Evolutionary conservation across 306 rosid species (phyloP).

Genomic region (Citrullus mucosospermus): DNA sequence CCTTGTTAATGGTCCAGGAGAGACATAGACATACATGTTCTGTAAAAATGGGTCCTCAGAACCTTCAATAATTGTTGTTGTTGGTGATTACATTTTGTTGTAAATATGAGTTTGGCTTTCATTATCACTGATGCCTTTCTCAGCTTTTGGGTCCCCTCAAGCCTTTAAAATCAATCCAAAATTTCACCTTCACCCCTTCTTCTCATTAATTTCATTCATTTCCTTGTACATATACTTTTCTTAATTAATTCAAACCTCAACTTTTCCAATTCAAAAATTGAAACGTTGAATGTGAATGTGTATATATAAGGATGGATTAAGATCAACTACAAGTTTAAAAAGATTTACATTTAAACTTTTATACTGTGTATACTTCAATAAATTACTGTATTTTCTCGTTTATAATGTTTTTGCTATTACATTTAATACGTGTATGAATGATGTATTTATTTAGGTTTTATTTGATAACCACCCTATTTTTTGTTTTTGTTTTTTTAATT

Average conservation of each 20-base stretch:
- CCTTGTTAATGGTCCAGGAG: slow-evolving; percentile 5
- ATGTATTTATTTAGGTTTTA: too few species aligned
- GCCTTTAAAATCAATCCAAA: slow-evolving; percentile 28
- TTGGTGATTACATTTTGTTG: slow-evolving; percentile 8
- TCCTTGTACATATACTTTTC: neutral
- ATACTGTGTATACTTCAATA: too few species aligned
- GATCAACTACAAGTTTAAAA: too few species aligned
- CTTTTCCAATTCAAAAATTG: too few species aligned
- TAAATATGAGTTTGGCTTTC: slow-evolving; percentile 24
- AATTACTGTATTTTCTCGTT: too few species aligned
- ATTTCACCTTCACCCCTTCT: slow-evolving; percentile 7
- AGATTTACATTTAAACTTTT: too few species aligned
- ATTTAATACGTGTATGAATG: too few species aligned
- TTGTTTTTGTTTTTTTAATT: too few species aligned
- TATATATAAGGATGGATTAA: too few species aligned
- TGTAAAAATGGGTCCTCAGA: slow-evolving; percentile 14
- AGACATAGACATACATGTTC: slow-evolving; percentile 13
- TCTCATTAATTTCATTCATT: neutral
- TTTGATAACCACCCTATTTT: too few species aligned
- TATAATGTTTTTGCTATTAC: too few species aligned
- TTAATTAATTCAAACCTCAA: neutral
- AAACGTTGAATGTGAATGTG: too few species aligned
- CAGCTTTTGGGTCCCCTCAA: slow-evolving; percentile 22
- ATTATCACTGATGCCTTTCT: slow-evolving; percentile 14
- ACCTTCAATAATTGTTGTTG: slow-evolving; percentile 25